Evolutionary conservation across 2,329 filamentous ascomycete genomes (phyloP), one percentile per base, ranked within the genome.

Genomic region (Venturia oleaginea): DNA sequence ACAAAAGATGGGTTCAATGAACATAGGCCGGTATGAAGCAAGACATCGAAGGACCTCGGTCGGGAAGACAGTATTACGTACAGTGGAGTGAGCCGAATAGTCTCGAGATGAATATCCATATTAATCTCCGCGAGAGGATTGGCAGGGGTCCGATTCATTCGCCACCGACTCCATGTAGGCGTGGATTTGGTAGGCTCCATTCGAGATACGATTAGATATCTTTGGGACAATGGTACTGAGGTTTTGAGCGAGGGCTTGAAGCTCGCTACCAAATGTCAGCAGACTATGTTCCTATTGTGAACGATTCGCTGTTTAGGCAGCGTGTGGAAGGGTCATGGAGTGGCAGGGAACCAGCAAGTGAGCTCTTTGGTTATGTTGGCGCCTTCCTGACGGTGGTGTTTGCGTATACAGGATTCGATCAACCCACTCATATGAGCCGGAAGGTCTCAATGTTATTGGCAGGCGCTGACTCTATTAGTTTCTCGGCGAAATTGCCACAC

Each of bases 401-500:
- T 22, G n/a, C 61, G 19, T 63, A 22, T 4, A 63, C 42, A 3
- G 61, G 61, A 11, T 63, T 51, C 61, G 61, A 63, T 10, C 61
- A 63, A 55, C 61, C 61, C 19, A 27, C 32, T 24, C 55, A 63
- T 37, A 43, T 59, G 30, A 43, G 42, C 4, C 3, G n/a, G 17
- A 43, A 43, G 4, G 42, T 43, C 3, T 13, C 13, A n/a, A 3
- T 43, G 42, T n/a, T n/a, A 13, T 17, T 43, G 17, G 8, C 42
- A 4, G n/a, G 17, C 42, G n/a, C 42, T 43, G 13, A 43, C n/a
- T 3, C 4, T 8, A 22, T n/a, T 22, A 43, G 42, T 13, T 43
- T n/a, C 32, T 63, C 2, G 74, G 74, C 64, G 79, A 81, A 68
- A 73, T 79, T 13, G 69, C 71, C 19, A 71, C 72, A 40, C 79